Evolutionary conservation across 306 rosid species (phyloP), one percentile per base, ranked within the genome.

Genomic region (Abrus pulchellus): DNA sequence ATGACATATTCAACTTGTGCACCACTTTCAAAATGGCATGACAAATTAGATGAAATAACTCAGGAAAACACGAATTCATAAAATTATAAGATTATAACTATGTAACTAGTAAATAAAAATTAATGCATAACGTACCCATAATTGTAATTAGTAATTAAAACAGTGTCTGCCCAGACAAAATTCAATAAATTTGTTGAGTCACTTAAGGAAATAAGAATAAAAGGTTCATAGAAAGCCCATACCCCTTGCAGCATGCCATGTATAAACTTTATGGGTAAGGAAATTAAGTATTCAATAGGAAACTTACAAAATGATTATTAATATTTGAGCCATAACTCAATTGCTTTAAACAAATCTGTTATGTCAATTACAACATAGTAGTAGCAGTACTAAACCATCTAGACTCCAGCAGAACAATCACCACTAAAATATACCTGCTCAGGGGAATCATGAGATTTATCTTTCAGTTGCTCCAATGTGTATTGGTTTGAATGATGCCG

Each of bases 371-470:
- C 20, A 45, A 52, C 33, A 43, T 55, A 78, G 28, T 32, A 6
- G 60, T 52, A 32, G 28, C 11, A 44, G 48, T 49, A 56, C 33
- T 32, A 67, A 32, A 44, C 2, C 64, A 71, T 9, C 4, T 2
- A 8, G 33, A 80, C 61, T 76, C 32, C 14, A 7, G 52, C 68
- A 69, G 6, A 65, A 72, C 76, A 30, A 65, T 65, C 50, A 55
- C 6, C 53, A 84, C 4, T 20, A 55, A 80, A 86, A 64, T 45
- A 57, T 61, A 91, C 99, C 95, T 89, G 95, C 89, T 89, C 92
- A 5, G 90, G 89, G 43, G 90, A 79, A 74, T 85, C 91, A 44
- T 81, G 44, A 68, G 87, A 77, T 29, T 77, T 83, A 49, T 75
- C 84, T 54, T 80, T 71, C 28, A 89, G 54, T 66, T 81, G 74